A percentile compares a stretch with the other conserved stretches of the same genome.
Conservation (phyloP, 192 early-diverging fungal species). For the Mortierella hygrophila region DNA sequence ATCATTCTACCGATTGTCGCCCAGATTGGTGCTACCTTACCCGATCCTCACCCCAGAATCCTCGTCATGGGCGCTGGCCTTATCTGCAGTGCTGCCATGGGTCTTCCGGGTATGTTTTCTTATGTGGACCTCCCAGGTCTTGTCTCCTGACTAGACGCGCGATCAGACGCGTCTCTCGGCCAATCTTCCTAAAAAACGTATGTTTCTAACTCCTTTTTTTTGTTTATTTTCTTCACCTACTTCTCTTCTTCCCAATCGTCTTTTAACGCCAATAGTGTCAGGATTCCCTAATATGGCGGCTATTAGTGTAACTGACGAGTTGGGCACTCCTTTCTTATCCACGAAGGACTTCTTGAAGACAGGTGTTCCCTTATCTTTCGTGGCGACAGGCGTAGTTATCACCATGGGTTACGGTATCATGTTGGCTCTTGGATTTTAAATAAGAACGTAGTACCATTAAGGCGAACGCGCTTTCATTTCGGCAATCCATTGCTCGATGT, state of each 20-base stretch:
- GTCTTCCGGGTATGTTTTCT: constrained; percentile 14
- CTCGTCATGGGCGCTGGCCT: constrained; percentile 41
- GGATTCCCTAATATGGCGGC: constrained; percentile 99
- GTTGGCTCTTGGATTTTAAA: constrained; percentile 69
- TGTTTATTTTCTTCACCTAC: neutral
- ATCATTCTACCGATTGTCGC: constrained; percentile 97
- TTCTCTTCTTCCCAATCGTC: constrained; percentile 74
- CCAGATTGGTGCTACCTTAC: constrained; percentile 84
- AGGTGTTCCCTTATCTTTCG: constrained; percentile 81
- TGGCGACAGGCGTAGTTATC: constrained; percentile 79
- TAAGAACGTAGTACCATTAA: neutral
- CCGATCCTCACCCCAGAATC: constrained; percentile 69
- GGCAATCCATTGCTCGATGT: too few species aligned
- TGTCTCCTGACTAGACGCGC: neutral
- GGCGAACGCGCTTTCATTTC: too few species aligned
- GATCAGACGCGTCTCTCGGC: neutral
- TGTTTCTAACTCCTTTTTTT: neutral
- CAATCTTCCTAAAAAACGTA: neutral
- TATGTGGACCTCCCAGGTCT: too few species aligned
- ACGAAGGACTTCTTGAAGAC: constrained; percentile 82
- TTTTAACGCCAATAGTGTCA: constrained; percentile 93
- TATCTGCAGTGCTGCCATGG: constrained; percentile 5
- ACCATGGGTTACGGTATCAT: constrained; percentile 85
- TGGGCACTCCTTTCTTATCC: constrained; percentile 85
- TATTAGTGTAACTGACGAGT: constrained; percentile 75